Evolutionary conservation across 31 red algal genomes (phyloP), one percentile per base, ranked within the genome.

Genomic region (Porphyra umbilicalis): DNA sequence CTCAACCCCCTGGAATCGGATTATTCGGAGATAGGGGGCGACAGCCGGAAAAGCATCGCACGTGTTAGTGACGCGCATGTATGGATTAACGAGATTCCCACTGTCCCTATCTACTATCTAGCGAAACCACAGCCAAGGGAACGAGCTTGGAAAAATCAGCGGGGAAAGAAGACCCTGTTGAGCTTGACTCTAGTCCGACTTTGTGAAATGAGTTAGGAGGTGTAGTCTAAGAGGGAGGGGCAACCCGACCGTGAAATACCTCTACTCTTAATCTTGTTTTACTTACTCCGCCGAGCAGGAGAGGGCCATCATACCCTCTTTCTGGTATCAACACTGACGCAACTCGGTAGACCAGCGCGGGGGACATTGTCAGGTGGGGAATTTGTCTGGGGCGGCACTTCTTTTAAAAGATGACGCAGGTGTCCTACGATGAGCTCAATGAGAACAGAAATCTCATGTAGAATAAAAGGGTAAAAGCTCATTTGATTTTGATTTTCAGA

Each of bases 361-460:
- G 79, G 84, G 84, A 86, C 84, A 13, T 79, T 11, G 84, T 86
- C 84, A 86, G 84, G 76, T 86, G 84, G 84, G 84, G 84, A 86
- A 76, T 86, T 86, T 86, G 84, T 75, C 84, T 86, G 84, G 84
- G 84, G 84, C 84, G 84, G 84, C 84, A 86, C 84, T 79, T 86
- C 84, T 86, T 75, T 67, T 86, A 80, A 86, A 80, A 86, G 77
- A 86, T 80, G 79, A 86, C 84, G 84, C 84, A 86, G 84, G 36
- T 90, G 81, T 85, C 87, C 91, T 32, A 90, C 90, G 87, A 80
- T 93, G 81, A 93, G 91, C 91, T 93, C 91, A 89, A 88, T 90
- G 91, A 90, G 88, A 93, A 90, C 32, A 87, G 38, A 87, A 87
- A 94, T 92, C 85, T 92, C n/a, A n/a, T n/a, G n/a, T n/a, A n/a